These are phyloP conservation scores for Termitomyces sp. DNA, from an alignment of 768 basidiomycete genomes.

Conservation along the genomic window DNA sequence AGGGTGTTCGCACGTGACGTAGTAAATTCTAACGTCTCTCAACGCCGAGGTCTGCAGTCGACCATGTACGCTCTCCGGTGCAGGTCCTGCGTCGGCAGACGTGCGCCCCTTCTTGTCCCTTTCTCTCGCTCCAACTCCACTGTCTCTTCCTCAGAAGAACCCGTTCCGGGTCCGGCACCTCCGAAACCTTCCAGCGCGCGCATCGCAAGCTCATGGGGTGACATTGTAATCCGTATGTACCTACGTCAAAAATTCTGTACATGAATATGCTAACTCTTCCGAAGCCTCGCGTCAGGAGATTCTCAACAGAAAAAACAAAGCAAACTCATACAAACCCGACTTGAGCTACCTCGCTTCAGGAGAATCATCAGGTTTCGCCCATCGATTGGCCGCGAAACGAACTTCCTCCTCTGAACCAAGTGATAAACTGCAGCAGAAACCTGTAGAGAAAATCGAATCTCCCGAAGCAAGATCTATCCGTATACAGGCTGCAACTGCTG, in stretches of 20 bases:
- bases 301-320: constrained; percentile 1
- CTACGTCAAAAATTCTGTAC: not conserved
- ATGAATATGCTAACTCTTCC: not conserved
- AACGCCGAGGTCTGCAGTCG: not conserved
- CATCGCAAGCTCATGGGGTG: constrained; percentile 21
- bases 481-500: not conserved
- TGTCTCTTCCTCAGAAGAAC: constrained; percentile 5
- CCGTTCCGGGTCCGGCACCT: not conserved
- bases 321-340: constrained; percentile 19
- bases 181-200: constrained; percentile 12
- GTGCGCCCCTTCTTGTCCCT: constrained; percentile 1
- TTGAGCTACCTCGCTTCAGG: constrained; percentile 27
- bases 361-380: constrained; percentile 21
- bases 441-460: not conserved
- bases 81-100: constrained; percentile 10
- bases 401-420: not conserved
- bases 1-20: constrained; percentile 7
- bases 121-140: constrained; percentile 10
- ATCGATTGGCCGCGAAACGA: constrained; percentile 17
- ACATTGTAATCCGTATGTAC: constrained; percentile 34
- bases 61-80: constrained; percentile 14
- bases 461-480: not conserved
- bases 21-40: constrained; percentile 4
- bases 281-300: constrained; percentile 19
- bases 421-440: too few species aligned